Conservation (phyloP, 495 filamentous ascomycete genomes). For the Neurospora sp. region DNA sequence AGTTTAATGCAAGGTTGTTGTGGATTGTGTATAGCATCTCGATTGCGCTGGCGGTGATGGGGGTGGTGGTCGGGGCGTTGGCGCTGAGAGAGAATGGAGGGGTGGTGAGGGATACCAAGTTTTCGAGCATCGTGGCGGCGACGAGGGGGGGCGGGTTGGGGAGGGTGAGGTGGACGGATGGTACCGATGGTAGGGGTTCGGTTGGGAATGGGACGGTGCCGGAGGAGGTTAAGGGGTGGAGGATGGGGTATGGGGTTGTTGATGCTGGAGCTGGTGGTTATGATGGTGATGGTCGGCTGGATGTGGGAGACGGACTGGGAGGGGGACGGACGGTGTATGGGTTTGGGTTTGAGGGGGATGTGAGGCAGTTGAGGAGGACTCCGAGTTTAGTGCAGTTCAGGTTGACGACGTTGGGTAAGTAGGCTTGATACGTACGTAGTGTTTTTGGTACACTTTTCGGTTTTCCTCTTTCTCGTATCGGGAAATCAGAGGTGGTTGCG, state of each 20-base stretch:
- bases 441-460: background rate
- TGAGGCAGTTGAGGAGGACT: constrained; percentile 13
- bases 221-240: constrained; percentile 12
- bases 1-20: constrained; percentile 23
- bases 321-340: constrained; percentile 15
- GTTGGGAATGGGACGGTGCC: constrained; percentile 2
- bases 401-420: background rate
- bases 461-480: background rate
- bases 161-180: constrained; percentile 16
- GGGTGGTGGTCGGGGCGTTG: constrained; percentile 13
- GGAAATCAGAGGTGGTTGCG: background rate
- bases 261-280: constrained; percentile 1
- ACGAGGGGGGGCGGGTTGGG: constrained; percentile 27
- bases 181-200: background rate
- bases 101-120: constrained; percentile 23
- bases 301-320: constrained; percentile 7
- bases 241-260: constrained; percentile 25
- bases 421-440: background rate
- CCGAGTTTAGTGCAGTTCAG: background rate
- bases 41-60: constrained; percentile 17
- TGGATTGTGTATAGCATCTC: constrained; percentile 30
- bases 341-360: constrained; percentile 28
- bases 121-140: constrained; percentile 28
- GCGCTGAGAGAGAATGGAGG: constrained; percentile 24
- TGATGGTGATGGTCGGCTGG: background rate